phyloP scores from a whole-genome alignment of 805 yeast genomes.

The Ogataea saltuana region DNA sequence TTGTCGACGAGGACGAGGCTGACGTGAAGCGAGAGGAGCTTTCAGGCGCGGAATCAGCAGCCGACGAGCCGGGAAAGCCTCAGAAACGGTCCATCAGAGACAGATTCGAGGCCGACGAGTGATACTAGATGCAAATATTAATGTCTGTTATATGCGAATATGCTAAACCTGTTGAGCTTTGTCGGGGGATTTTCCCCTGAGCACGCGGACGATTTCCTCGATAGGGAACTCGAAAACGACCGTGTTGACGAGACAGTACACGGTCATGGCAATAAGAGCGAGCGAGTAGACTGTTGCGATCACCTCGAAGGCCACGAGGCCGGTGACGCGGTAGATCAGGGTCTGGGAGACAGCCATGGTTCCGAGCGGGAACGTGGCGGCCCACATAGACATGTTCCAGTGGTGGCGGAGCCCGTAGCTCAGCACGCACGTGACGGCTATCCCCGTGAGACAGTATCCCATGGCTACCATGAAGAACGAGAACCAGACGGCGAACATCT shows the following conservation, averaged over 20 bases:
- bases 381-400: conserved; percentile 69
- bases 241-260: conserved; percentile 42
- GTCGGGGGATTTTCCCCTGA: conserved; percentile 3
- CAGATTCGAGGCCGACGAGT: conserved; percentile 11
- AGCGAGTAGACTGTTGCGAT: conserved; percentile 62
- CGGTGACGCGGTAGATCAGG: conserved; percentile 50
- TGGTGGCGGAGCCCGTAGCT: conserved; percentile 34
- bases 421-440: conserved; percentile 40
- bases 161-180: neutral
- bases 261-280: conserved; percentile 47
- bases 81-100: conserved; percentile 1
- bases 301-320: conserved; percentile 59
- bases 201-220: conserved; percentile 7
- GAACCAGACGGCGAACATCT: conserved; percentile 20
- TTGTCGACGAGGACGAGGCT: conserved; percentile 8
- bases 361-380: conserved; percentile 88
- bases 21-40: neutral
- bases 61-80: conserved; percentile 1
- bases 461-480: conserved; percentile 34
- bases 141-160: neutral
- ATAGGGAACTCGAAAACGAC: conserved; percentile 35
- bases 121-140: neutral
- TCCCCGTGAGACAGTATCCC: conserved; percentile 42
- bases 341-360: conserved; percentile 67
- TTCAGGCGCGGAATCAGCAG: too few species aligned